These are phyloP conservation scores for Aspergillus uvarum DNA, from an alignment of 2,329 filamentous ascomycete species.

Conservation along the genomic window DNA sequence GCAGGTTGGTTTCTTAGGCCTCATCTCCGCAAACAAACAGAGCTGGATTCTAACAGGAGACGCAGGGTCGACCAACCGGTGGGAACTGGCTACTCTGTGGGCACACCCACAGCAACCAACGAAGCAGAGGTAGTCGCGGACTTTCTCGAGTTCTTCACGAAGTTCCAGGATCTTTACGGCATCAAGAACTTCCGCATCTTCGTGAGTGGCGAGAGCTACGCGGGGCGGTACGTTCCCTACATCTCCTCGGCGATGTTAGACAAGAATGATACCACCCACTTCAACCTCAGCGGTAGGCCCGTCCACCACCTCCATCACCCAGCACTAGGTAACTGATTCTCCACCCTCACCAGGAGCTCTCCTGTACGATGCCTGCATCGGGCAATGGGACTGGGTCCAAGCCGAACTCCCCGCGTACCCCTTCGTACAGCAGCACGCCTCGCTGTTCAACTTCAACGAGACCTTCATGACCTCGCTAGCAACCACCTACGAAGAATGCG, in stretches of 20 bases:
- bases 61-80: slow-evolving; percentile 42
- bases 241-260: slow-evolving; percentile 74
- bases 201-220: slow-evolving; percentile 72
- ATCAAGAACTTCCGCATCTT: slow-evolving; percentile 70
- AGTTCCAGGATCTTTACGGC: slow-evolving; percentile 69
- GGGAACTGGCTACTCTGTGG: slow-evolving; percentile 67
- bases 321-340: not conserved
- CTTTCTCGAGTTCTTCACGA: slow-evolving; percentile 77
- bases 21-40: too few relatives aligned
- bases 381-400: slow-evolving; percentile 36
- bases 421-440: slow-evolving; percentile 44
- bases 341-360: slow-evolving; percentile 46
- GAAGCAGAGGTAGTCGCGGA: slow-evolving; percentile 68
- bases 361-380: slow-evolving; percentile 68
- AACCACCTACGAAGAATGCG: slow-evolving; percentile 44
- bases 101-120: slow-evolving; percentile 62
- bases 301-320: too few relatives aligned
- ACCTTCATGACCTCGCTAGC: slow-evolving; percentile 44
- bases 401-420: slow-evolving; percentile 38
- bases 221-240: slow-evolving; percentile 68
- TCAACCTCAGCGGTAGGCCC: slow-evolving; percentile 59
- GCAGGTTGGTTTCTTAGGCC: too few relatives aligned
- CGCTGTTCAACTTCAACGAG: slow-evolving; percentile 44
- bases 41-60: too few relatives aligned
- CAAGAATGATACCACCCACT: slow-evolving; percentile 65